Conservation (phyloP, 208 protist species). For the Acanthamoeba castellanii region DNA sequence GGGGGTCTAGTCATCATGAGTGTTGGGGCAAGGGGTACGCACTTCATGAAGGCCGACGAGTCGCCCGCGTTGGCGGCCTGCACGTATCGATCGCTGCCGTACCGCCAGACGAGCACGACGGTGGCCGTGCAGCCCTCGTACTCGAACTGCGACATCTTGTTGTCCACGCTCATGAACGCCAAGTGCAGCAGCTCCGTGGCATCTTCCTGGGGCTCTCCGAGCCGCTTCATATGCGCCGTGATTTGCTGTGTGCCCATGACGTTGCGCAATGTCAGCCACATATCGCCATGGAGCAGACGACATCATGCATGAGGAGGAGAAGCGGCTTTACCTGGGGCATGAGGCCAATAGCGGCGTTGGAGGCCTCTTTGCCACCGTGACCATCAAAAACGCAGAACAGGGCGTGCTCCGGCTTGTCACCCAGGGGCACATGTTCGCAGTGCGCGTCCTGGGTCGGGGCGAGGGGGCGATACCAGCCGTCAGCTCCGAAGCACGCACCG, state of each 20-base stretch:
- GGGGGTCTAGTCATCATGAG: background rate
- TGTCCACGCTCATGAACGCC: constrained; percentile 40
- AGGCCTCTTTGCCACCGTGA: constrained; percentile 62
- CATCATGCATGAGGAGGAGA: background rate
- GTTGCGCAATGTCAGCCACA: background rate
- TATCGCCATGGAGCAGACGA: background rate
- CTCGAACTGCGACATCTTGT: constrained; percentile 51
- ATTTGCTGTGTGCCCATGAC: background rate
- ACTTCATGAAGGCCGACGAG: constrained; percentile 71
- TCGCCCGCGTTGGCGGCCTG: constrained; percentile 65
- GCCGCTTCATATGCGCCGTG: constrained; percentile 14
- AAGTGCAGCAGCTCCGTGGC: constrained; percentile 37
- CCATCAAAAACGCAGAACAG: constrained; percentile 73
- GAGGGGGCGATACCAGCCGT: background rate
- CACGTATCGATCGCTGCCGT: constrained; percentile 45
- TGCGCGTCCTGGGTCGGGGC: background rate
- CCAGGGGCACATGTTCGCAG: constrained; percentile 8
- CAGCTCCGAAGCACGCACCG: background rate
- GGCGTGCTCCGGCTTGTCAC: background rate
- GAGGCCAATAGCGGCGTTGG: constrained; percentile 16
- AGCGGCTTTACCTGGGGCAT: background rate
- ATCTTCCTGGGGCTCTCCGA: background rate
- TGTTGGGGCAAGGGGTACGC: background rate
- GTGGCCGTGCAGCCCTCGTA: constrained; percentile 73
- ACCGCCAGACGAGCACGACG: constrained; percentile 55